Conservation (phyloP, 2,329 filamentous ascomycete species). For the Onygenales sp. region DNA sequence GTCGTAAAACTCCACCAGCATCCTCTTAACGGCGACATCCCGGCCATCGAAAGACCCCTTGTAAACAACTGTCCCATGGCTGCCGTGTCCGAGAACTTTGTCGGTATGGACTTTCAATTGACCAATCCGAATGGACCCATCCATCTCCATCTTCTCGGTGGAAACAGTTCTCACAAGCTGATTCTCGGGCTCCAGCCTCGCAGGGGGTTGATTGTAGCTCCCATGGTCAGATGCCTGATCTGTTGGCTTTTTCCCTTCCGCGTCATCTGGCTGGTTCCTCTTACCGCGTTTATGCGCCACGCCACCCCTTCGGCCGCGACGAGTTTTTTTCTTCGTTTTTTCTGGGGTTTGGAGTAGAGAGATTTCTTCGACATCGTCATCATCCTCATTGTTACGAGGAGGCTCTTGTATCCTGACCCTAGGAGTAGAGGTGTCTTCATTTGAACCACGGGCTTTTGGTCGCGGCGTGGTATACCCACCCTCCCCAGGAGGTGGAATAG, state of each 20-base stretch:
- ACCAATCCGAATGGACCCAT: conserved; percentile 53
- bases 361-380: conserved; percentile 25
- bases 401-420: conserved; percentile 33
- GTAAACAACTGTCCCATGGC: conserved; percentile 94
- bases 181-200: conserved; percentile 53
- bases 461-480: conserved; percentile 22
- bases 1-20: conserved; percentile 93
- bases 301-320: conserved; percentile 63
- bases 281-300: conserved; percentile 50
- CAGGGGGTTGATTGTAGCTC: conserved; percentile 23
- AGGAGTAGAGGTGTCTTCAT: conserved; percentile 16
- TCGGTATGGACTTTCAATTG: conserved; percentile 52
- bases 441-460: conserved; percentile 13
- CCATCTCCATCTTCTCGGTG: conserved; percentile 48
- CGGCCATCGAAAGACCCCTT: conserved; percentile 89
- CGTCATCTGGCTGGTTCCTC: conserved; percentile 51
- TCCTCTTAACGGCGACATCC: conserved; percentile 89
- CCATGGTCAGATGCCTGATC: conserved; percentile 40
- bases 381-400: conserved; percentile 22
- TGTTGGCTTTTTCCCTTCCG: conserved; percentile 42
- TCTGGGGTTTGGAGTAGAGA: conserved; percentile 21
- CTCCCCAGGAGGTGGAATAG: conserved; percentile 14
- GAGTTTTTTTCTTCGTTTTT: conserved; percentile 58
- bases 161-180: conserved; percentile 44
- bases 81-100: conserved; percentile 61